Percentiles rank a stretch among this genome's conserved stretches.
Conservation (phyloP, 345 rosid genomes). For the Gynandropsis gynandra region DNA sequence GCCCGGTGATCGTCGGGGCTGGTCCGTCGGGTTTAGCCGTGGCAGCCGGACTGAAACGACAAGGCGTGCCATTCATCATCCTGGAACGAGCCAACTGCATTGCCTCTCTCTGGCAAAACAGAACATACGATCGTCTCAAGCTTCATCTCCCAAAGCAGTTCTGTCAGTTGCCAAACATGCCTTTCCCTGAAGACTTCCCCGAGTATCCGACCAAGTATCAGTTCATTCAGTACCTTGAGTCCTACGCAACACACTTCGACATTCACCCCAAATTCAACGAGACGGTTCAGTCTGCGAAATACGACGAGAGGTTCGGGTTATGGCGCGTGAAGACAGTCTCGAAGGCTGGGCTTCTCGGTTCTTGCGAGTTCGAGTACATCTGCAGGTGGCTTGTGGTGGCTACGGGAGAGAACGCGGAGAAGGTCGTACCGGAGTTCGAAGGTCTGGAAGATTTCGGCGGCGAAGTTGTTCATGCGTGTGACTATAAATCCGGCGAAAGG, state of each 20-base stretch:
- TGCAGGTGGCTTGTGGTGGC: slow-evolving; percentile 83
- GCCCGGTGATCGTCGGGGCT: slow-evolving; percentile 78
- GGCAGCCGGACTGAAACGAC: slow-evolving; percentile 44
- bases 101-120: slow-evolving; percentile 77
- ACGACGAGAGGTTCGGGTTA: slow-evolving; percentile 49
- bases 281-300: slow-evolving; percentile 60
- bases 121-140: slow-evolving; percentile 72
- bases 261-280: slow-evolving; percentile 57
- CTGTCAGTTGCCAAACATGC: slow-evolving; percentile 55
- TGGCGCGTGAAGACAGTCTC: slow-evolving; percentile 61
- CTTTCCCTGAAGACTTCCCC: slow-evolving; percentile 56
- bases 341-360: slow-evolving; percentile 10
- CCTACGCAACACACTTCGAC: slow-evolving; percentile 53
- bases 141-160: slow-evolving; percentile 82
- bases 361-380: slow-evolving; percentile 51
- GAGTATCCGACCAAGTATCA: slow-evolving; percentile 65
- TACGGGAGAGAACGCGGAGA: slow-evolving; percentile 80
- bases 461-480: slow-evolving; percentile 50
- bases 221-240: slow-evolving; percentile 60
- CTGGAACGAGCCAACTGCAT: slow-evolving; percentile 68
- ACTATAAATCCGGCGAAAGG: slow-evolving; percentile 60
- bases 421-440: slow-evolving; percentile 55
- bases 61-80: slow-evolving; percentile 66
- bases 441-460: slow-evolving; percentile 57
- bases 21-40: slow-evolving; percentile 81